Conservation (phyloP, 208 protist species). For the Strigomonas galati region DNA sequence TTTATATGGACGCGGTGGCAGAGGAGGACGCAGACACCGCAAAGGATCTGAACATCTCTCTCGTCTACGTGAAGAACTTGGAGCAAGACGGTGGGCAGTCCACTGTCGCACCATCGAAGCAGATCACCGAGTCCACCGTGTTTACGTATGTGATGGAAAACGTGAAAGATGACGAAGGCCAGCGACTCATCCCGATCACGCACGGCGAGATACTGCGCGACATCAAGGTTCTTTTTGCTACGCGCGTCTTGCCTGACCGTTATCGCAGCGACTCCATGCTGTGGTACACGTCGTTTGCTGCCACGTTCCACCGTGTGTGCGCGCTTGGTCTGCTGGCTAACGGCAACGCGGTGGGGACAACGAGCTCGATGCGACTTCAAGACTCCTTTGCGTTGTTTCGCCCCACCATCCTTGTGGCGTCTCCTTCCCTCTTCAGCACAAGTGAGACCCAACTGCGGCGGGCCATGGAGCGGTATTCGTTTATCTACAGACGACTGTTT, state of each 20-base stretch:
- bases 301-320: slow-evolving; percentile 72
- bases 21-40: slow-evolving; percentile 53
- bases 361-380: slow-evolving; percentile 41
- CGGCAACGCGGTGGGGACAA: slow-evolving; percentile 61
- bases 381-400: slow-evolving; percentile 51
- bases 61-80: slow-evolving; percentile 62
- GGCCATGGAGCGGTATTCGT: slow-evolving; percentile 47
- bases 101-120: slow-evolving; percentile 14
- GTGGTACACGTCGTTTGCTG: slow-evolving; percentile 71
- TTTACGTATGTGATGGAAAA: slow-evolving; percentile 73
- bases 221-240: slow-evolving; percentile 57
- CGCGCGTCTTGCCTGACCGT: slow-evolving; percentile 51
- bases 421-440: slow-evolving; percentile 67
- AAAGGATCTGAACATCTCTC: slow-evolving; percentile 77
- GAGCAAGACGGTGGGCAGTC: slow-evolving; percentile 52
- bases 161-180: slow-evolving; percentile 23
- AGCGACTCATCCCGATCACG: slow-evolving; percentile 44
- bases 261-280: slow-evolving; percentile 62
- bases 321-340: slow-evolving; percentile 65
- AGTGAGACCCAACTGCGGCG: slow-evolving; percentile 63
- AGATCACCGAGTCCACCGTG: slow-evolving; percentile 20
- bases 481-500: slow-evolving; percentile 71
- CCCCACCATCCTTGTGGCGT: slow-evolving; percentile 72
- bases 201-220: slow-evolving; percentile 67
- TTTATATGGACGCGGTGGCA: slow-evolving; percentile 58